Percentiles rank a stretch among this genome's conserved stretches.
Evolutionary conservation across 306 rosid genomes (phyloP).

Genomic region (Medicago ruthenica): DNA sequence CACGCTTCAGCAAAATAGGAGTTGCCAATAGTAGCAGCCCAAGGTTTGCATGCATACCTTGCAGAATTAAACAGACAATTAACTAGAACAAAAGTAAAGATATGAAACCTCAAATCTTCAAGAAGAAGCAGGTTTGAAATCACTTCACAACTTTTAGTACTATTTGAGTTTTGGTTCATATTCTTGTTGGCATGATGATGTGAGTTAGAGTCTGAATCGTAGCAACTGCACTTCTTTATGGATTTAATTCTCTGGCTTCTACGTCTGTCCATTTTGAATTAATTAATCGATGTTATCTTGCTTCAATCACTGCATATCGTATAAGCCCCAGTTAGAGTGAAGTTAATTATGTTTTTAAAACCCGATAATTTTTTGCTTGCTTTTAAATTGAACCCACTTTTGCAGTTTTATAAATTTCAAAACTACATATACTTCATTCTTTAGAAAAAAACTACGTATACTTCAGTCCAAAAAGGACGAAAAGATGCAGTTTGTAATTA

Average conservation of each 20-base stretch:
- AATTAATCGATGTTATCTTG: no score
- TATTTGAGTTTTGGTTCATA: neutral
- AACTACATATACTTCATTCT: no score
- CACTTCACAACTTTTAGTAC: neutral
- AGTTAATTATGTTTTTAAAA: no score
- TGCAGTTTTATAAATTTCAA: no score
- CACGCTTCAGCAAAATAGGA: neutral
- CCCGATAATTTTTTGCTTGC: no score
- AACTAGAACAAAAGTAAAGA: neutral
- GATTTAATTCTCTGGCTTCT: neutral
- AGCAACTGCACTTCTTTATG: neutral
- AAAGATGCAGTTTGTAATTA: no score
- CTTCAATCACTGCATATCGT: no score
- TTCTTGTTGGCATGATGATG: no score
- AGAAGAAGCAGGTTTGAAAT: neutral
- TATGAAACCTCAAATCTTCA: neutral
- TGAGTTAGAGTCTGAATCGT: neutral
- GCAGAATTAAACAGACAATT: neutral
- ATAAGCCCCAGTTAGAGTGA: no score
- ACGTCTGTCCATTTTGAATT: neutral
- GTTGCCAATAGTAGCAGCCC: neutral
- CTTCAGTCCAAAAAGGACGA: no score
- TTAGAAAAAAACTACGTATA: no score
- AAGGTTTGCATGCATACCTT: neutral
- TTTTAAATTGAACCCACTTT: no score